Conservation (phyloP, 2,329 filamentous ascomycete species). For the Nigrospora sphaerica region DNA sequence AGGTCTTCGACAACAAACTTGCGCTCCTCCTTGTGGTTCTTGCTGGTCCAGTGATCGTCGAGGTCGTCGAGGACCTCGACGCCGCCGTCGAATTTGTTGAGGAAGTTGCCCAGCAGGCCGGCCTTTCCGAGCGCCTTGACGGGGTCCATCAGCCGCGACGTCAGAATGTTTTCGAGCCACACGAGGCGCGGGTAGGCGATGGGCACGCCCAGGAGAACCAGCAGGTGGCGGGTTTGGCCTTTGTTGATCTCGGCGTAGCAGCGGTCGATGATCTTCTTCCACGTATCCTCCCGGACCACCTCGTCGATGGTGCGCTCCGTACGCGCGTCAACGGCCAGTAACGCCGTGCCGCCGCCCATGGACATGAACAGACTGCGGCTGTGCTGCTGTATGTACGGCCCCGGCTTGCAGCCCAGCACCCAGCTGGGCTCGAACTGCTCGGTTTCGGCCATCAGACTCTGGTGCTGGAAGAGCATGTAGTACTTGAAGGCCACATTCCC, state of each 20-base stretch:
- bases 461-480: slow-evolving; percentile 97
- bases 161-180: slow-evolving; percentile 70
- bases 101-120: slow-evolving; percentile 69
- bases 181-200: slow-evolving; percentile 74
- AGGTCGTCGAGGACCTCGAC: slow-evolving; percentile 88
- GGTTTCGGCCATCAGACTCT: slow-evolving; percentile 75
- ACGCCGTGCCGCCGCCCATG: slow-evolving; percentile 69
- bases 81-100: slow-evolving; percentile 87
- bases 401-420: slow-evolving; percentile 71
- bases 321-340: slow-evolving; percentile 83
- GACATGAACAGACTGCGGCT: slow-evolving; percentile 83
- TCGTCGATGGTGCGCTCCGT: slow-evolving; percentile 84
- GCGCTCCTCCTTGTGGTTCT: slow-evolving; percentile 86
- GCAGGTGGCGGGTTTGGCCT: slow-evolving; percentile 80
- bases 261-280: slow-evolving; percentile 80
- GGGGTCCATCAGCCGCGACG: slow-evolving; percentile 78
- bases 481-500: slow-evolving; percentile 96
- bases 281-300: slow-evolving; percentile 72
- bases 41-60: slow-evolving; percentile 96
- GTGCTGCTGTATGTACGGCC: slow-evolving; percentile 82
- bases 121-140: slow-evolving; percentile 81
- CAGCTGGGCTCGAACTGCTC: slow-evolving; percentile 84
- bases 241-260: slow-evolving; percentile 75
- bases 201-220: slow-evolving; percentile 80
- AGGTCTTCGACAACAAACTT: slow-evolving; percentile 82